Evolutionary conservation across 1,284 basidiomycete species (phyloP).

Genomic region (Inonotus obliquus): DNA sequence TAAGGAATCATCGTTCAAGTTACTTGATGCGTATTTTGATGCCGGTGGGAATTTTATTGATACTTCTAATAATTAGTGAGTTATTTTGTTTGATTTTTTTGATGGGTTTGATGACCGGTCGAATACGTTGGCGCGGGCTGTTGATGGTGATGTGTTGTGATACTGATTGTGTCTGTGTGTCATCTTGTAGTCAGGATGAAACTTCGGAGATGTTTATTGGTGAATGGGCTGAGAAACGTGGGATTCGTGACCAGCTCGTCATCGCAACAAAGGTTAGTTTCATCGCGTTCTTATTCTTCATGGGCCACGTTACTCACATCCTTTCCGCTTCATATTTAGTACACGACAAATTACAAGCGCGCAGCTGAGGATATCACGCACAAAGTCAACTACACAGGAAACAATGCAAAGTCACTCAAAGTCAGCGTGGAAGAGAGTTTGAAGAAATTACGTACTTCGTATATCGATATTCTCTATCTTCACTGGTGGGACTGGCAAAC

Average conservation of each 20-base stretch:
- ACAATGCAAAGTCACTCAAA: slow-evolving; percentile 25
- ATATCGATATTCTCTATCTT: slow-evolving; percentile 38
- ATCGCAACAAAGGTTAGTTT: slow-evolving; percentile 30
- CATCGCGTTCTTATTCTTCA: background rate
- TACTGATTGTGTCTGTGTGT: too few species aligned
- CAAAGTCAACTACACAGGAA: slow-evolving; percentile 30
- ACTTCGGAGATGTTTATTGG: slow-evolving; percentile 27
- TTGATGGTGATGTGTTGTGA: too few species aligned
- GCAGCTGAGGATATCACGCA: slow-evolving; percentile 18
- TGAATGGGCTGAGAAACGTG: slow-evolving; percentile 33
- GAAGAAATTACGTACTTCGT: slow-evolving; percentile 33
- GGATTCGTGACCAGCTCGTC: slow-evolving; percentile 35
- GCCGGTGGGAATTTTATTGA: slow-evolving; percentile 24
- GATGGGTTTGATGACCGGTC: too few species aligned
- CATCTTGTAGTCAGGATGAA: slow-evolving; percentile 17
- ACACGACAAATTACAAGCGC: slow-evolving; percentile 26
- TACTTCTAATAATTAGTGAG: slow-evolving; percentile 21
- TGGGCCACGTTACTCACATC: background rate
- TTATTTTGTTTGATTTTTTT: too few species aligned
- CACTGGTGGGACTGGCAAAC: slow-evolving; percentile 32
- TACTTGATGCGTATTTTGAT: slow-evolving; percentile 21
- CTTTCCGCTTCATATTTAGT: slow-evolving; percentile 16
- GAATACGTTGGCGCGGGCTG: too few species aligned
- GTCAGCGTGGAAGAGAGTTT: slow-evolving; percentile 28
- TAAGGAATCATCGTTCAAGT: too few species aligned